phyloP scores from a whole-genome alignment of 2,329 filamentous ascomycete genomes.

The Aspergillus melleus region DNA sequence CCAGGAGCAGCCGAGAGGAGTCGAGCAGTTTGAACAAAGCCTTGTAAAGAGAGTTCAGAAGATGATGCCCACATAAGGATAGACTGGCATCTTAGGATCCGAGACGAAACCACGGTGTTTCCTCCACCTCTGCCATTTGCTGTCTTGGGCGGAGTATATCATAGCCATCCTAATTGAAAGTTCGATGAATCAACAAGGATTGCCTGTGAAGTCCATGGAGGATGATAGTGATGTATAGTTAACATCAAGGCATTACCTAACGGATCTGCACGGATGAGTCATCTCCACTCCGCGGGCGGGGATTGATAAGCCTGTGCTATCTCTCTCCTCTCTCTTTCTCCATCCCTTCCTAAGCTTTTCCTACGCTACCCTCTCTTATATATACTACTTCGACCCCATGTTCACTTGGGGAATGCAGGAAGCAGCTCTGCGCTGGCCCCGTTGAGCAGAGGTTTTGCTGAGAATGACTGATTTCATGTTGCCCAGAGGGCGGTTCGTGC shows the following conservation, averaged over 20 bases:
- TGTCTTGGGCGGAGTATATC: too few species aligned
- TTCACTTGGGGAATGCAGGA: conserved; percentile 8
- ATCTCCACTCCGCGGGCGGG: neutral
- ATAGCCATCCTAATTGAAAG: too few species aligned
- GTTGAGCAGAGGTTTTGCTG: conserved; percentile 10
- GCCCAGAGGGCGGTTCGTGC: conserved; percentile 3
- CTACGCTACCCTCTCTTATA: neutral
- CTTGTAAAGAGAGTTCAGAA: conserved; percentile 61
- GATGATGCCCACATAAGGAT: conserved; percentile 30
- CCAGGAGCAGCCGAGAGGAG: conserved; percentile 58
- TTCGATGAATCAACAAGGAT: too few species aligned
- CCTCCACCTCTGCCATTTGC: too few species aligned
- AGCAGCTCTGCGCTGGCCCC: conserved; percentile 1
- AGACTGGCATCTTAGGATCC: neutral
- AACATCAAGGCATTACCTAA: neutral
- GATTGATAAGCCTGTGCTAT: neutral
- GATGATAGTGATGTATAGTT: too few species aligned
- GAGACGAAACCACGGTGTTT: too few species aligned
- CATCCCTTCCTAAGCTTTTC: neutral
- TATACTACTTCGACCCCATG: neutral
- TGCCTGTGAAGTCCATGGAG: too few species aligned
- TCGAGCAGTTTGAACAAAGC: conserved; percentile 64
- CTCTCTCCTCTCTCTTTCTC: neutral
- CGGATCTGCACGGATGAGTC: neutral
- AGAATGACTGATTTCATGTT: conserved; percentile 15